A percentile compares a stretch with the other conserved stretches of the same genome.
These are phyloP conservation scores for Tirmania nivea DNA, from an alignment of 495 filamentous ascomycete species.

Conservation along the genomic window DNA sequence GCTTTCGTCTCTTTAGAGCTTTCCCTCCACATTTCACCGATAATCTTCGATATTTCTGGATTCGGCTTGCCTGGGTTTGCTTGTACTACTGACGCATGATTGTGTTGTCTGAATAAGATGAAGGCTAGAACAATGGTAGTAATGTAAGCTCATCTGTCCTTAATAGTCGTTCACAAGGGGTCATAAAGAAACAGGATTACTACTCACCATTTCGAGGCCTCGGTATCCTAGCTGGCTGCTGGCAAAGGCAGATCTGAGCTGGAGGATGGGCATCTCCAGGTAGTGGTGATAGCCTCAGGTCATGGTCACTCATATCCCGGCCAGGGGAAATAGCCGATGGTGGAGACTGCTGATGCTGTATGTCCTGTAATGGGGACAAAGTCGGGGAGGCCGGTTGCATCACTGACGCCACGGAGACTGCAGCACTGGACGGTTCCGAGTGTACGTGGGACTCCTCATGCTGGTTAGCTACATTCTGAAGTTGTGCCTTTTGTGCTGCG, in stretches of 20 bases:
- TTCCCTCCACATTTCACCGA: slow-evolving; percentile 75
- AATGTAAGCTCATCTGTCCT: slow-evolving; percentile 2
- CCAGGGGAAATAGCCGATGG: slow-evolving; percentile 1
- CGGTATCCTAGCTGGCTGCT: slow-evolving; percentile 81
- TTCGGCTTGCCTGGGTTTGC: slow-evolving; percentile 79
- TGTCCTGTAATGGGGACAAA: background rate
- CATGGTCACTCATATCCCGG: background rate
- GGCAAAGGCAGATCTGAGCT: slow-evolving; percentile 59
- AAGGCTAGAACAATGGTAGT: slow-evolving; percentile 42
- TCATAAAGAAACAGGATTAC: slow-evolving; percentile 11
- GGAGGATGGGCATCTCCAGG: slow-evolving; percentile 12
- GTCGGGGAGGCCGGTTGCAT: background rate
- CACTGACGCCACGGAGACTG: no score
- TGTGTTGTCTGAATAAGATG: slow-evolving; percentile 89
- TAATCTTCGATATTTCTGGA: slow-evolving; percentile 95
- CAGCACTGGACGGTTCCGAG: slow-evolving; percentile 1
- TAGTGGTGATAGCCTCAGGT: slow-evolving; percentile 6
- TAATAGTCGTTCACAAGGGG: background rate
- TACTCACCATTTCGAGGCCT: slow-evolving; percentile 83
- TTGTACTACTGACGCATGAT: slow-evolving; percentile 59
- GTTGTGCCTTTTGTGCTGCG: background rate
- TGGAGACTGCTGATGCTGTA: slow-evolving; percentile 1
- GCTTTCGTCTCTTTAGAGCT: slow-evolving; percentile 54
- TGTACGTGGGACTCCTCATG: slow-evolving; percentile 8
- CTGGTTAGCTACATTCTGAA: background rate